Base-by-base conservation (phyloP, 2,329 filamentous ascomycete species). In the Aspergillus udagawae region DNA sequence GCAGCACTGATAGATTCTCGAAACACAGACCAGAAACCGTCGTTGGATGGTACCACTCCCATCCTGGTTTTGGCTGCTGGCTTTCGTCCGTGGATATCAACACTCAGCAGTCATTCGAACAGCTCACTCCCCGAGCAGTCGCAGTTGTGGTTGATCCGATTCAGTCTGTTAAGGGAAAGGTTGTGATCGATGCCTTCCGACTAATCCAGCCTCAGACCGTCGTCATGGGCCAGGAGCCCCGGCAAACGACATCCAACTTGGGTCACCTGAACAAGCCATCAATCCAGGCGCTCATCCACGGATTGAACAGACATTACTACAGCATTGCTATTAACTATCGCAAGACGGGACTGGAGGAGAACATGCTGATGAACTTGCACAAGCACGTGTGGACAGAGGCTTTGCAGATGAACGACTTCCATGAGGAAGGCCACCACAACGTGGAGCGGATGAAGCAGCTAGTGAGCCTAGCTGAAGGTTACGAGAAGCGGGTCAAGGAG, bases 321-420 rank as follows among this genome's bases (percentile, higher is more conserved):
- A 96, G 91, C 68, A 99, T 99, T 72, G 93, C 86, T 59, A 97
- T 99, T 80, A 92, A 97, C 79, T 99, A 99, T 79, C 85, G 93
- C 72, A 99, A 99, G 82, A 96, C 93, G 0, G 93, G 91, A 1
- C 82, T 99, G 52, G 94, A 99, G 75, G 95, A 99, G 82, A 97
- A 96, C 77, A 99, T 99, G 94, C 78, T 99, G 69, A 99, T 99
- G 95, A 99, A 99, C 74, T 81, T 99, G 64, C 94, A 99, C 84
- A 99, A 99, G 83, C 94, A 97, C 67, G 92, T 97, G 48, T 99
- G 94, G 94, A 99, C 95, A 0, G 94, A 99, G 76, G 94, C 93
- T 4, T 77, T 99, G 63, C 86, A 96, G 73, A 97, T 99, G 92
- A 90, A 93, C 60, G 92, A 97, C 76, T 99, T 99, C 83, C 85